Base-by-base conservation (phyloP, 2,329 filamentous ascomycete genomes). In the Arthrobotrys conoides region DNA sequence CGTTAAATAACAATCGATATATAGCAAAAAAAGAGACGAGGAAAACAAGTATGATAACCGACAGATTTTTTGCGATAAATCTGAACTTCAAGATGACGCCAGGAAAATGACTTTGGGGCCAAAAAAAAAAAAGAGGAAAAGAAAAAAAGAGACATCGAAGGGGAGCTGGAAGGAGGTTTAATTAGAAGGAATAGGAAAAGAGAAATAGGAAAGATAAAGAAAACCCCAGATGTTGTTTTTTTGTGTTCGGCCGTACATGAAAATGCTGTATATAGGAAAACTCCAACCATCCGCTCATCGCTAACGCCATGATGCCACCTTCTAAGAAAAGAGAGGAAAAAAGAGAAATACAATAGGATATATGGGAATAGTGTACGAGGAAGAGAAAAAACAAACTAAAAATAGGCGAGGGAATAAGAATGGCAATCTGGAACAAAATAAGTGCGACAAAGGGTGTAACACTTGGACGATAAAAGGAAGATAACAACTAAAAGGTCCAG, bases 261-360 rank as follows among this genome's bases (percentile, higher is more conserved):
- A 68, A 57, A 78, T 72, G 68, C 75, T 72, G 65, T 66, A 71
- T 64, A 76, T 59, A 72, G 68, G 79, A 75, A 71, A 78, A 78
- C 75, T 78, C 75, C 75, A 78, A 72, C 75, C 75, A 69, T 77
- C 75, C 75, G 68, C 75, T 78, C 75, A 78, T 78, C 68, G 75
- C 68, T 78, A 73, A 80, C 70, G 64, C 64, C 69, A 77, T 76
- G 73, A 75, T 71, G 68, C 69, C 68, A 77, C 69, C 68, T 80
- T 73, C 66, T 80, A 79, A 55, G 53, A 24, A 71, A 77, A 73
- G 65, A 46, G 48, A 33, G n/a, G 10, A 22, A 59, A 51, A 76
- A 79, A 71, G 68, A 38, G 49, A 20, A 69, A 71, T 66, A 55
- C 41, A 65, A 63, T 22, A 33, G 10, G 41, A 63, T 49, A 49